A percentile compares a stretch with the other conserved stretches of the same genome.
phyloP scores from a whole-genome alignment of 495 filamentous ascomycete genomes.

The Penicillium fimorum region DNA sequence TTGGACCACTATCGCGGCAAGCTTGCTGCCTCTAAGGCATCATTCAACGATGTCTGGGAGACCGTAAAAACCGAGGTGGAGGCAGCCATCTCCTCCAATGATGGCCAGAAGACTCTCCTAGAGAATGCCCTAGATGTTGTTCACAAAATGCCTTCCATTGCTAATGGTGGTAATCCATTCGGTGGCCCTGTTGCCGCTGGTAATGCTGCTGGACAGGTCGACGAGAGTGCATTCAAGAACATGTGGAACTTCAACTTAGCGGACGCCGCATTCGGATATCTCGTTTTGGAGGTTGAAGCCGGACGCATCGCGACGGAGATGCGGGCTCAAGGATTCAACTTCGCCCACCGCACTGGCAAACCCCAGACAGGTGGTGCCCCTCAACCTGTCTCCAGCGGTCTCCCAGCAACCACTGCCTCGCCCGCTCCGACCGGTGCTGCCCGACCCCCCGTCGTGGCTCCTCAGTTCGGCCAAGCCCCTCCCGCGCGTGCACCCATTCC shows the following conservation, averaged over 20 bases:
- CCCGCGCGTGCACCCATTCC: slow-evolving; percentile 35
- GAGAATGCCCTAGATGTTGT: slow-evolving; percentile 89
- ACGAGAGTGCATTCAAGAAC: slow-evolving; percentile 99
- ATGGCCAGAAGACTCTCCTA: slow-evolving; percentile 85
- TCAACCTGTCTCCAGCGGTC: slow-evolving; percentile 34
- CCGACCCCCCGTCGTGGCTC: slow-evolving; percentile 29
- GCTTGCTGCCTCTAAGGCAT: slow-evolving; percentile 97
- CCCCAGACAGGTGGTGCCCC: slow-evolving; percentile 37
- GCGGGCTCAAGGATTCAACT: slow-evolving; percentile 99
- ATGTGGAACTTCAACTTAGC: slow-evolving; percentile 99
- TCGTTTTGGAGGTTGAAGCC: slow-evolving; percentile 90
- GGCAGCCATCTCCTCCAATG: slow-evolving; percentile 86
- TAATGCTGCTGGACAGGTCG: slow-evolving; percentile 79
- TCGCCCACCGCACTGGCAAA: slow-evolving; percentile 75
- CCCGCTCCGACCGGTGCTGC: slow-evolving; percentile 35
- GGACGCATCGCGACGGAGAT: slow-evolving; percentile 97
- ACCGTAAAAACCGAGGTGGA: slow-evolving; percentile 95
- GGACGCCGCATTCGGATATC: slow-evolving; percentile 93
- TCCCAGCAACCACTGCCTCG: slow-evolving; percentile 42
- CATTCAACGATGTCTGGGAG: slow-evolving; percentile 99
- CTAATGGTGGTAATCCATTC: slow-evolving; percentile 94
- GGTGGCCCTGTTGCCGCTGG: slow-evolving; percentile 77
- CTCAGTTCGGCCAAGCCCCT: slow-evolving; percentile 46
- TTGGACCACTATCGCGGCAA: slow-evolving; percentile 98
- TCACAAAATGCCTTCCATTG: slow-evolving; percentile 90